phyloP scores from a whole-genome alignment of 208 protist genomes.

The Trichomonas vaginalis region DNA sequence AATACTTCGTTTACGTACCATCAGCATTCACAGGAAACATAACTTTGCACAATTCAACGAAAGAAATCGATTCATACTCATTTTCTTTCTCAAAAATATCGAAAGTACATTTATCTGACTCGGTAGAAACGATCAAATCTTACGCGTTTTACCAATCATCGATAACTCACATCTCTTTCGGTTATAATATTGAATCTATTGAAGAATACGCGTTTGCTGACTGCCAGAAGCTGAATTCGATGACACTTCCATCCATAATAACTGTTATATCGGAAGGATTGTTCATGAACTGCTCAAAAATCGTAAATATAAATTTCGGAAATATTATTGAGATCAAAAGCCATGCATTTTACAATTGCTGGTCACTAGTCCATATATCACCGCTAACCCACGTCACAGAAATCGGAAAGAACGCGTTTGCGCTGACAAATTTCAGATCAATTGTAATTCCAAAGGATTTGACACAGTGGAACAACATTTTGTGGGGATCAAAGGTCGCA shows the following conservation, averaged over 20 bases:
- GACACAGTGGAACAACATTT: background rate
- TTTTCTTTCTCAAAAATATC: background rate
- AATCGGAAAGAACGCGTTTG: background rate
- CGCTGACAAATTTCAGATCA: background rate
- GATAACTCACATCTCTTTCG: background rate
- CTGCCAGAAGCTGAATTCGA: background rate
- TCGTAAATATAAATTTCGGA: background rate
- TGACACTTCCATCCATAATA: background rate
- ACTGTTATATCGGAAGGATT: background rate
- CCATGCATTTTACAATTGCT: background rate
- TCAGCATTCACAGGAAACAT: background rate
- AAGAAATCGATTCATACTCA: background rate
- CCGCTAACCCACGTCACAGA: background rate
- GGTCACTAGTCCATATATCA: background rate
- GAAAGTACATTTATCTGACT: background rate
- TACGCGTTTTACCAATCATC: background rate
- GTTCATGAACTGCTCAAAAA: background rate
- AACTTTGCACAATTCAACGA: background rate
- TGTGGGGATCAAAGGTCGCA: background rate
- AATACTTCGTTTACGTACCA: background rate
- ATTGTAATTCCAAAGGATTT: background rate
- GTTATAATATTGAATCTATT: background rate
- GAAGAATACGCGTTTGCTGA: background rate
- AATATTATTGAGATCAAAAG: background rate
- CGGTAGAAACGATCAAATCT: background rate